A percentile compares a stretch with the other conserved stretches of the same genome.
phyloP scores from a whole-genome alignment of 305 asterid species.

The Fraxinus ornus region DNA sequence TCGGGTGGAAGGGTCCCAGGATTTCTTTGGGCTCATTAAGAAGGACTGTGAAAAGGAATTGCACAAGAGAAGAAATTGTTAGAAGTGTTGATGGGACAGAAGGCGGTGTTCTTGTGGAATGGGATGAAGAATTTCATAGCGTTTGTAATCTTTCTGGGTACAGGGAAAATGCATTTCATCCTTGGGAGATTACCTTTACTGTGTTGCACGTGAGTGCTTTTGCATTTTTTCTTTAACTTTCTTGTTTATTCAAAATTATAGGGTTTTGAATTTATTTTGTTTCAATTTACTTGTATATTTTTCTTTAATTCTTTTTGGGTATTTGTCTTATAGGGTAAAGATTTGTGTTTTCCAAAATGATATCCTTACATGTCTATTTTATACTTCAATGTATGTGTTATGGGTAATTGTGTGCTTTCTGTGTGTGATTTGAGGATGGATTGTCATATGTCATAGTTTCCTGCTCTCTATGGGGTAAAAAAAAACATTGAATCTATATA shows the following conservation, averaged over 20 bases:
- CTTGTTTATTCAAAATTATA: constrained; percentile 4
- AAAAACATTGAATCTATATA: background rate
- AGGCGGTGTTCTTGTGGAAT: constrained; percentile 59
- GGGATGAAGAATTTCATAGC: constrained; percentile 82
- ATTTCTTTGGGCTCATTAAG: constrained; percentile 68
- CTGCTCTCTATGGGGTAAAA: background rate
- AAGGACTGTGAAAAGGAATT: constrained; percentile 65
- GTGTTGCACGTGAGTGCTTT: constrained; percentile 68
- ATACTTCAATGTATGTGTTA: background rate
- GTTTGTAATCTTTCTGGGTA: constrained; percentile 63
- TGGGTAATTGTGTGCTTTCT: background rate
- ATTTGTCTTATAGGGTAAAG: background rate
- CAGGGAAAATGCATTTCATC: constrained; percentile 82
- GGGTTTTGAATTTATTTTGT: constrained; percentile 5
- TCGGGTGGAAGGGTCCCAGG: constrained; percentile 95
- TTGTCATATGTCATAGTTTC: background rate
- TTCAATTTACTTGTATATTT: constrained; percentile 5
- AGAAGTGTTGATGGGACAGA: constrained; percentile 36
- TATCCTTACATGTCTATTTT: background rate
- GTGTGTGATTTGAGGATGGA: background rate
- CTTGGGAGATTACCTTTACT: constrained; percentile 88
- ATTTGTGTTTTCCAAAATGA: background rate
- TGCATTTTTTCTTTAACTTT: background rate
- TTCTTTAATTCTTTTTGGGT: constrained; percentile 5
- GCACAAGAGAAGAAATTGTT: constrained; percentile 57